These are phyloP conservation scores for Colletotrichum chrysophilum DNA, from an alignment of 2,329 filamentous ascomycete genomes.

Conservation along the genomic window DNA sequence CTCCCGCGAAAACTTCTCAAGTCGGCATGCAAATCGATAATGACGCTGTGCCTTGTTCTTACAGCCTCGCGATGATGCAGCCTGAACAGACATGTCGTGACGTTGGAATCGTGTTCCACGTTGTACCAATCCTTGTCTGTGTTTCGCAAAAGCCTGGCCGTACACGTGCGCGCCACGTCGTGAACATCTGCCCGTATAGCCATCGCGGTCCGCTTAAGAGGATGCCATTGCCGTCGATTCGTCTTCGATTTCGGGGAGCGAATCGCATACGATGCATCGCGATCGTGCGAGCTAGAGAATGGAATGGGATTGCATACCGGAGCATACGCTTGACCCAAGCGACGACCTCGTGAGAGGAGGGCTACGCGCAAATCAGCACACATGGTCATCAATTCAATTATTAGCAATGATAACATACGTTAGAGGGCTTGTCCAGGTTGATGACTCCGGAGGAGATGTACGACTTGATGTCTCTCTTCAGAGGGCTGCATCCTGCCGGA, in stretches of 20 bases:
- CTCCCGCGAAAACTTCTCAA: not conserved
- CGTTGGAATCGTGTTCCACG: not conserved
- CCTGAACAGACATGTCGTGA: not conserved
- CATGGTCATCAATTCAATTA: not conserved
- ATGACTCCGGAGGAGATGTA: conserved; percentile 98
- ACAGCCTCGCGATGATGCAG: not conserved
- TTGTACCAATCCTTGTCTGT: not conserved
- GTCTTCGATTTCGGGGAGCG: not conserved
- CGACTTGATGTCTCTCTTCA: conserved; percentile 94
- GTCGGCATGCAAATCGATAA: not conserved
- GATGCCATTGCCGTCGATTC: not conserved
- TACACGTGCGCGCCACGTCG: not conserved
- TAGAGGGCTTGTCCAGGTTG: conserved; percentile 80
- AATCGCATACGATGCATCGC: not conserved
- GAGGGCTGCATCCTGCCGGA: conserved; percentile 86
- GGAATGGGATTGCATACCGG: conserved; percentile 57
- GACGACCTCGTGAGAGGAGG: conserved; percentile 88
- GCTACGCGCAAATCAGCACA: conserved; percentile 9
- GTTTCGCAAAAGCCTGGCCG: not conserved
- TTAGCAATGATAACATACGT: conserved; percentile 1
- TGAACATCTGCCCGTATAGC: not conserved
- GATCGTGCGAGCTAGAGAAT: not conserved
- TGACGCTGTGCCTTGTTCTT: not conserved
- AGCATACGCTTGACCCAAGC: conserved; percentile 99
- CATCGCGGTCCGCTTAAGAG: not conserved